Conservation (phyloP, 1,284 basidiomycete species). For the Crucibulum parvulum region DNA sequence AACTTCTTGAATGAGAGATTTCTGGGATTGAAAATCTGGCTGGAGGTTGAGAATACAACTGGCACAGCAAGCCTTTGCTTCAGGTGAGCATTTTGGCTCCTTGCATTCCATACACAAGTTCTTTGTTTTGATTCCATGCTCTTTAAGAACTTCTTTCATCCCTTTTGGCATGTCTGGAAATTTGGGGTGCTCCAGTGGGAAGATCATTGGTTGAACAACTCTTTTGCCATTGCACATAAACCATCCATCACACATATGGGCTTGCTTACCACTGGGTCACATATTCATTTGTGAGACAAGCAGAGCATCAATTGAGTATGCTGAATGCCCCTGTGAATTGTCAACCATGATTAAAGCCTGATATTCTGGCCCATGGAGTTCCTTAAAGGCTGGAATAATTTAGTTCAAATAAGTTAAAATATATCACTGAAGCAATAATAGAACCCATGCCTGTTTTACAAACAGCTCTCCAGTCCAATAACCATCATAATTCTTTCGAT, state of each 20-base stretch:
- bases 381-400: conserved; percentile 34
- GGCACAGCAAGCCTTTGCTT: too few species aligned
- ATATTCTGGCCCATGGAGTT: conserved; percentile 40
- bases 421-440: background rate
- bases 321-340: conserved; percentile 47
- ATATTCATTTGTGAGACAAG: conserved; percentile 40
- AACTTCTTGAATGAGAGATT: too few species aligned
- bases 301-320: conserved; percentile 44
- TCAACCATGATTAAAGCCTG: conserved; percentile 44
- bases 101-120: too few species aligned
- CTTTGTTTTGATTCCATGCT: too few species aligned
- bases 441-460: conserved; percentile 37
- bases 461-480: conserved; percentile 50
- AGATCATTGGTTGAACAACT: conserved; percentile 39
- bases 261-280: conserved; percentile 45
- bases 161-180: conserved; percentile 39
- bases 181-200: conserved; percentile 30
- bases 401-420: conserved; percentile 35
- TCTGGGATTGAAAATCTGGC: too few species aligned
- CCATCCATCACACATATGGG: conserved; percentile 37
- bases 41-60: too few species aligned
- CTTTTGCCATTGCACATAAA: conserved; percentile 22
- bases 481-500: conserved; percentile 51
- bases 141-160: conserved; percentile 37
- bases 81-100: too few species aligned